These are phyloP conservation scores for Syzygium oleosum DNA, from an alignment of 345 rosid species.

Conservation along the genomic window DNA sequence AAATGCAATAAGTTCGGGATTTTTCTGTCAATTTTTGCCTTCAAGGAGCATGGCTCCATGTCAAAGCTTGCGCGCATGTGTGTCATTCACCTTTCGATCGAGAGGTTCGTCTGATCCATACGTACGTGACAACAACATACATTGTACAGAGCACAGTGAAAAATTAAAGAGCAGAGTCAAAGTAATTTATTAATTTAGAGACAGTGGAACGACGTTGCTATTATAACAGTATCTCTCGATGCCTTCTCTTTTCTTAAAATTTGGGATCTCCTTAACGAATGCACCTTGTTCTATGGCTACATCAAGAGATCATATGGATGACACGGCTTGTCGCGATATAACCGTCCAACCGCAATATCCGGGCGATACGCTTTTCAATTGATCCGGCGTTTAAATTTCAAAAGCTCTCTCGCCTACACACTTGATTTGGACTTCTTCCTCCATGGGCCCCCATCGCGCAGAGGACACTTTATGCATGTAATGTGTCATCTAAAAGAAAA, in stretches of 20 bases:
- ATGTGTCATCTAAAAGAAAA: no score
- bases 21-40: no score
- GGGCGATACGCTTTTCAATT: fast-evolving
- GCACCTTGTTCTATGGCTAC: not conserved
- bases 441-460: not conserved
- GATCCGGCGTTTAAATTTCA: not conserved
- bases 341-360: not conserved
- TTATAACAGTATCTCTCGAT: not conserved
- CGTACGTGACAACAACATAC: not conserved
- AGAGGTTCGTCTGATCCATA: not conserved
- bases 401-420: not conserved
- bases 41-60: not conserved
- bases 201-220: not conserved
- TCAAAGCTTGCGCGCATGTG: not conserved
- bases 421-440: not conserved
- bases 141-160: not conserved
- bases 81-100: not conserved
- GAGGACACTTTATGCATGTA: not conserved
- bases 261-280: not conserved
- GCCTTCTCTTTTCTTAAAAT: not conserved
- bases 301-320: not conserved
- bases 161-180: not conserved
- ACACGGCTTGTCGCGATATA: no score
- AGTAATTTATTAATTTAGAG: not conserved
- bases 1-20: no score